Evolutionary conservation across 1,139 yeast species (phyloP).

Genomic region (Zygotorulaspora mrakii): DNA sequence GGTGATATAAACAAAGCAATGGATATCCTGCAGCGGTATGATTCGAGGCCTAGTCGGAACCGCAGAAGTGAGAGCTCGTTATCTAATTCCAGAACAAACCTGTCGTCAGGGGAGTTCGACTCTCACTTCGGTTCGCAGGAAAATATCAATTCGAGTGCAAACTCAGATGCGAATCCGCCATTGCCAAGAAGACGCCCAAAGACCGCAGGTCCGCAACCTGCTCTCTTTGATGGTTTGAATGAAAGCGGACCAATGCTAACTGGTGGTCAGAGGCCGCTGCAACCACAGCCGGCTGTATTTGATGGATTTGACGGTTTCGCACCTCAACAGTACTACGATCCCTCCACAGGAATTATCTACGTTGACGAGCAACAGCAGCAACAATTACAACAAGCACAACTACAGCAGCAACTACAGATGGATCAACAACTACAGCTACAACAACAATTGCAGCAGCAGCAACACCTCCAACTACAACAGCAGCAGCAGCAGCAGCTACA

Average conservation of each 20-base stretch:
- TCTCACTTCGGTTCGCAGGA: no score
- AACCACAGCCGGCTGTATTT: conserved; percentile 23
- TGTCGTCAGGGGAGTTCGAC: conserved; percentile 1
- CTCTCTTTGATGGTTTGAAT: conserved; percentile 34
- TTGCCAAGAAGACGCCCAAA: conserved; percentile 25
- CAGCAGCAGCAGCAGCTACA: conserved; percentile 29
- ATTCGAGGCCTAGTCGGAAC: conserved; percentile 7
- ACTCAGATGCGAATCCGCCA: conserved; percentile 18
- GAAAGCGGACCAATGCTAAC: conserved; percentile 9
- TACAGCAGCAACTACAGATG: conserved; percentile 19
- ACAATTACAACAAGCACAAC: conserved; percentile 22
- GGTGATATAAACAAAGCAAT: conserved; percentile 35
- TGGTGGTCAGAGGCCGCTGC: conserved; percentile 7
- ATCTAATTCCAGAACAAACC: conserved; percentile 7
- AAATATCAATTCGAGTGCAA: not conserved
- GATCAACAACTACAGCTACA: conserved; percentile 24
- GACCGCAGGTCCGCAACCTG: conserved; percentile 27
- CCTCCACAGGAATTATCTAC: conserved; percentile 33
- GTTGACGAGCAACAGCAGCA: conserved; percentile 31
- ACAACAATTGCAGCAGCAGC: conserved; percentile 20
- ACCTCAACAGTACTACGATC: conserved; percentile 35
- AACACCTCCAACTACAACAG: conserved; percentile 24
- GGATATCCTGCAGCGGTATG: conserved; percentile 26
- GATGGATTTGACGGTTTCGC: conserved; percentile 27
- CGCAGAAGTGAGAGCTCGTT: conserved; percentile 8